These are phyloP conservation scores for Clonostachys chloroleuca DNA, from an alignment of 2,329 filamentous ascomycete genomes.

Conservation along the genomic window DNA sequence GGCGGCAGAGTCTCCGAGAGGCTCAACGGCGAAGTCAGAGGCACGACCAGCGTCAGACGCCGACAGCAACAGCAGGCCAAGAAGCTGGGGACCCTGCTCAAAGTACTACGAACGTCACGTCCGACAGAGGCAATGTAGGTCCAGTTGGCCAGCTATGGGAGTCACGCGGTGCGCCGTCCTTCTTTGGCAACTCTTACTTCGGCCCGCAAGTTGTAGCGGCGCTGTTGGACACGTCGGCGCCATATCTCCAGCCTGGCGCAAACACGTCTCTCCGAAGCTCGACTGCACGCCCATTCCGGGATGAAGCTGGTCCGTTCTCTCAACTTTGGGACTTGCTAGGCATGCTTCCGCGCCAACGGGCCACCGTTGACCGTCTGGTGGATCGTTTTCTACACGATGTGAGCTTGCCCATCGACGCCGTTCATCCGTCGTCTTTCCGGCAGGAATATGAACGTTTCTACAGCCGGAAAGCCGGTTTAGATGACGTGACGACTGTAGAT, in stretches of 20 bases:
- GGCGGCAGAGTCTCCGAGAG: no score
- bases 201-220: conserved; percentile 21
- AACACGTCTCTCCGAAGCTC: conserved; percentile 1
- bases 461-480: conserved; percentile 28
- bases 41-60: no score
- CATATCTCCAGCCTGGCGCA: conserved; percentile 11
- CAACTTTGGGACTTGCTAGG: conserved; percentile 35
- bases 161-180: conserved; percentile 19
- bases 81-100: no score
- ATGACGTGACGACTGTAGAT: conserved; percentile 30
- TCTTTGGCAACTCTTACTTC: conserved; percentile 22
- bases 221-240: conserved; percentile 18
- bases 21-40: no score
- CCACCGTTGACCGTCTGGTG: conserved; percentile 25
- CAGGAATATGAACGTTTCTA: conserved; percentile 29
- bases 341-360: conserved; percentile 25
- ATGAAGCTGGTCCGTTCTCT: conserved; percentile 15
- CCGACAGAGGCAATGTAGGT: no score
- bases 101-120: no score
- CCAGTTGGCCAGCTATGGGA: conserved; percentile 21
- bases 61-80: no score
- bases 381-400: conserved; percentile 25
- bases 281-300: neutral
- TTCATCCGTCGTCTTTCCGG: conserved; percentile 24
- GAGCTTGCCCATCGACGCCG: conserved; percentile 26